Conservation (phyloP, 306 rosid genomes). For the Sechiopsis laciniata region DNA sequence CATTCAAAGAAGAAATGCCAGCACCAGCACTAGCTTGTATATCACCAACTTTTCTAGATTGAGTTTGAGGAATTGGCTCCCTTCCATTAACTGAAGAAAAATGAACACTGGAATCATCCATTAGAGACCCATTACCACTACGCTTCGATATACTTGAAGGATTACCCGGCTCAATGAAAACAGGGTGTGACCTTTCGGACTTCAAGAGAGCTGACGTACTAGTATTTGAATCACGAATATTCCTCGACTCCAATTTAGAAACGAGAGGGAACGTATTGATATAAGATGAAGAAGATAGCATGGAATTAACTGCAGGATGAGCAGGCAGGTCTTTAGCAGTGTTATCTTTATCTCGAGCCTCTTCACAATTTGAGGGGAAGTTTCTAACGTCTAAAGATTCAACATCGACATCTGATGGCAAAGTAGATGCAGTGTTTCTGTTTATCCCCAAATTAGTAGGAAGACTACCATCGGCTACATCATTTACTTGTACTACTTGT, state of each 20-base stretch:
- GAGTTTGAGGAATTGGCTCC: slow-evolving; percentile 26
- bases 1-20: slow-evolving; percentile 37
- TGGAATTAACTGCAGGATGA: slow-evolving; percentile 32
- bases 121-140: slow-evolving; percentile 23
- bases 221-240: slow-evolving; percentile 33
- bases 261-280: slow-evolving; percentile 24
- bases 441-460: slow-evolving; percentile 25
- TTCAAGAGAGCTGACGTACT: slow-evolving; percentile 30
- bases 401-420: slow-evolving; percentile 27
- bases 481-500: slow-evolving; percentile 28
- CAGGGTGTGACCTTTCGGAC: slow-evolving; percentile 35
- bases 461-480: slow-evolving; percentile 27
- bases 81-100: slow-evolving; percentile 35
- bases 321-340: slow-evolving; percentile 22
- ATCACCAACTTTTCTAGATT: slow-evolving; percentile 24
- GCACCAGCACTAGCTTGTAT: slow-evolving; percentile 20
- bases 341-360: slow-evolving; percentile 24
- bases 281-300: slow-evolving; percentile 31
- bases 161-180: slow-evolving; percentile 25
- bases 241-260: slow-evolving; percentile 23
- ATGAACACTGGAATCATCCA: slow-evolving; percentile 25
- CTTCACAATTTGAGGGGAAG: slow-evolving; percentile 29
- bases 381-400: slow-evolving; percentile 29
- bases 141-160: slow-evolving; percentile 29
- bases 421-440: slow-evolving; percentile 28